phyloP scores from a whole-genome alignment of 305 asterid genomes.

The Nicotiana rustica region DNA sequence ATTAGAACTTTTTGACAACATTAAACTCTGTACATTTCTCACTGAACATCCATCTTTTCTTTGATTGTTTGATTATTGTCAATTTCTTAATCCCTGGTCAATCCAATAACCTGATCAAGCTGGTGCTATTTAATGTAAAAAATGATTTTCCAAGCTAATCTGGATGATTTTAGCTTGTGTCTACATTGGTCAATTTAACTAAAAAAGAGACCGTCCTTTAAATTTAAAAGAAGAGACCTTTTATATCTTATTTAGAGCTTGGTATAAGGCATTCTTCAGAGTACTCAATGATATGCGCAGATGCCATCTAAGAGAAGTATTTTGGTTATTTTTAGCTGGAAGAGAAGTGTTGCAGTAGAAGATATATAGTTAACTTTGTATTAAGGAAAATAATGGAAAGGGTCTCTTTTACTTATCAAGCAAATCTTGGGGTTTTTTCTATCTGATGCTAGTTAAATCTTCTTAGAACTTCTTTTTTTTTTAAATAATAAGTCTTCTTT shows the following conservation, averaged over 20 bases:
- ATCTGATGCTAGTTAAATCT: not conserved
- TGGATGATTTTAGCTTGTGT: too few relatives aligned
- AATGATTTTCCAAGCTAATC: not conserved
- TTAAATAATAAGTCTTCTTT: not conserved
- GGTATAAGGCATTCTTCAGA: too few relatives aligned
- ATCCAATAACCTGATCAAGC: not conserved
- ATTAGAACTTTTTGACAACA: not conserved
- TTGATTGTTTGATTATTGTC: not conserved
- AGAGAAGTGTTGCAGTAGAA: not conserved
- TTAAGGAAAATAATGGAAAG: not conserved
- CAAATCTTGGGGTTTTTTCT: not conserved
- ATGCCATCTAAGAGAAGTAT: not conserved
- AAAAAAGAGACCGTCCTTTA: too few relatives aligned
- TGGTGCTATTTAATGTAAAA: not conserved
- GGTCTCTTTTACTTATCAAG: not conserved
- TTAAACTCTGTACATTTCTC: not conserved
- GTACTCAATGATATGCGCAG: not conserved
- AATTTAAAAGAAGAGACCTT: not conserved
- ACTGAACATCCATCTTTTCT: not conserved
- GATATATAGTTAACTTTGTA: not conserved
- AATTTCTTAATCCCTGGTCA: not conserved
- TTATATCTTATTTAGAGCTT: not conserved
- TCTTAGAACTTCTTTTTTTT: too few relatives aligned
- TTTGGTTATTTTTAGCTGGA: too few relatives aligned
- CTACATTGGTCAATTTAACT: too few relatives aligned